phyloP scores from a whole-genome alignment of 2,329 filamentous ascomycete genomes.

The Colletotrichum sp. region DNA sequence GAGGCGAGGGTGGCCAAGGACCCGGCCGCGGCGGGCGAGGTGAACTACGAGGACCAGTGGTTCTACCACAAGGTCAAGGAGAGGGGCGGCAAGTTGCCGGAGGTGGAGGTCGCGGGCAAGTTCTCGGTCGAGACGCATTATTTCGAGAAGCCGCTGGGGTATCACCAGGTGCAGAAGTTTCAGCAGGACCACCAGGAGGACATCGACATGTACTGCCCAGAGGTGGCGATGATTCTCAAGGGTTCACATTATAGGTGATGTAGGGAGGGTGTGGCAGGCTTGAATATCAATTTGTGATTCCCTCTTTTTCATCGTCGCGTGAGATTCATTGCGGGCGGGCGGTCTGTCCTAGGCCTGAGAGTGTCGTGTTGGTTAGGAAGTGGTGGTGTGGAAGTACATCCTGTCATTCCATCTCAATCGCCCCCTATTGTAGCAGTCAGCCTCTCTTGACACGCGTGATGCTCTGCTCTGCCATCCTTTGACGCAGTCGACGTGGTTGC shows the following conservation, averaged over 20 bases:
- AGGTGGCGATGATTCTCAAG: conserved; percentile 24
- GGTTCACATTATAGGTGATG: neutral
- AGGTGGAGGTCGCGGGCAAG: conserved; percentile 22
- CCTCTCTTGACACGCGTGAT: no score
- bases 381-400: no score
- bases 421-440: no score
- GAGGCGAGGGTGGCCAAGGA: neutral
- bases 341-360: no score
- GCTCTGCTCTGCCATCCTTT: no score
- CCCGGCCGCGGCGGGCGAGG: neutral
- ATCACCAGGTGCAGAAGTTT: conserved; percentile 29
- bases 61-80: conserved; percentile 28
- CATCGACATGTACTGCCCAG: conserved; percentile 34
- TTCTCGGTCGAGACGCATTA: conserved; percentile 30
- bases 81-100: conserved; percentile 23
- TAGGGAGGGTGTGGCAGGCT: neutral
- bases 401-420: no score
- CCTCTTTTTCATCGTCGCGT: no score
- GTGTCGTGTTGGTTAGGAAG: no score
- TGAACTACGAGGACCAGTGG: conserved; percentile 30
- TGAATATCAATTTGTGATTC: neutral
- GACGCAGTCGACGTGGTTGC: no score
- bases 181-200: conserved; percentile 26
- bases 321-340: no score
- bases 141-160: conserved; percentile 28